Conservation (phyloP, 2,329 filamentous ascomycete species). For the Pseudofabraea citricarpa region DNA sequence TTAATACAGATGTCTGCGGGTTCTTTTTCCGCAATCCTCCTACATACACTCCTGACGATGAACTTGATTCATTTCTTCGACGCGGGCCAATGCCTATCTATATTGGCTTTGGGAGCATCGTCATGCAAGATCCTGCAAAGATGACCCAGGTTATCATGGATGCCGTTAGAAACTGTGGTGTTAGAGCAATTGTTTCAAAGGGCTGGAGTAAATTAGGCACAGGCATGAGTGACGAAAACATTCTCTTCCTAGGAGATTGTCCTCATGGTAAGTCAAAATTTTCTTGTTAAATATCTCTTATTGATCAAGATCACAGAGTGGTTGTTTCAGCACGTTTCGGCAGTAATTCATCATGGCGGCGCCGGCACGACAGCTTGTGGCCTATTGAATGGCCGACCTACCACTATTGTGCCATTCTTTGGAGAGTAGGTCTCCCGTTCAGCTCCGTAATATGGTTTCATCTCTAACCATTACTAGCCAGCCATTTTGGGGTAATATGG, state of each 20-base stretch:
- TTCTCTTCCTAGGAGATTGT: slow-evolving; percentile 7
- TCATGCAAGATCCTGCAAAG: slow-evolving; percentile 27
- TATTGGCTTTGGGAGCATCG: slow-evolving; percentile 13
- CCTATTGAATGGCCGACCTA: slow-evolving; percentile 29
- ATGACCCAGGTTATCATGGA: slow-evolving; percentile 30
- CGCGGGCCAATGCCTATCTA: slow-evolving; percentile 5
- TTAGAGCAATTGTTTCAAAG: slow-evolving; percentile 30
- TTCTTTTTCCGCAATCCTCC: slow-evolving; percentile 68
- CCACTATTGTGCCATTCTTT: slow-evolving; percentile 36
- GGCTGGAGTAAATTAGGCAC: slow-evolving; percentile 31
- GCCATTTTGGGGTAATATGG: slow-evolving; percentile 40
- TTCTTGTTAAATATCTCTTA: too few relatives aligned
- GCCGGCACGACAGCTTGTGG: slow-evolving; percentile 28
- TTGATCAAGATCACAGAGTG: too few relatives aligned
- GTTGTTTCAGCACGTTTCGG: slow-evolving; percentile 31
- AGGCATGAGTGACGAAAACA: slow-evolving; percentile 1
- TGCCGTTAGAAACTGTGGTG: slow-evolving; percentile 25
- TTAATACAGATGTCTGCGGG: slow-evolving; percentile 52
- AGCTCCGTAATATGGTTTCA: not conserved
- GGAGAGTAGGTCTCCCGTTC: slow-evolving; percentile 23
- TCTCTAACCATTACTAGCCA: slow-evolving; percentile 18
- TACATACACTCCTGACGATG: slow-evolving; percentile 32
- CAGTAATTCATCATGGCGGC: slow-evolving; percentile 32
- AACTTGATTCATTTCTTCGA: slow-evolving; percentile 4
- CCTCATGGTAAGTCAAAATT: slow-evolving; percentile 7